Evolutionary conservation across 176 grass and related monocot genomes (phyloP).

Genomic region (Phyllostachys edulis): DNA sequence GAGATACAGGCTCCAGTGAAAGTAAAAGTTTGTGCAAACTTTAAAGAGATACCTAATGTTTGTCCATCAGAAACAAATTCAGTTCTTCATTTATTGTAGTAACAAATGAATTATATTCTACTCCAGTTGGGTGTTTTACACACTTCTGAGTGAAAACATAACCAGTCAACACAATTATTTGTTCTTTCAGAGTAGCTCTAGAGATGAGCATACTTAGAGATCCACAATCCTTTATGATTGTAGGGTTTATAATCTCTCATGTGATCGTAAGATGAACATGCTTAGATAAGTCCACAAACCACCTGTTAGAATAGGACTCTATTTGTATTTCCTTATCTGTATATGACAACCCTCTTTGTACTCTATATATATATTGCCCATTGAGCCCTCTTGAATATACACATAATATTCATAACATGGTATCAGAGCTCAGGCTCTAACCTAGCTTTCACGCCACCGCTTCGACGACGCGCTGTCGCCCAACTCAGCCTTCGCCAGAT

Average conservation of each 20-base stretch:
- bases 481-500: too few species aligned
- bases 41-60: background rate
- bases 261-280: background rate
- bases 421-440: too few species aligned
- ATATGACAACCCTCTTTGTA: too few species aligned
- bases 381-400: too few species aligned
- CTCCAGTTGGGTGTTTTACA: background rate
- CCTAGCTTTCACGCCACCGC: too few species aligned
- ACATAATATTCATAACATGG: too few species aligned
- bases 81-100: background rate
- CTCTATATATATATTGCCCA: too few species aligned
- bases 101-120: background rate
- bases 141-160: background rate
- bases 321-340: too few species aligned
- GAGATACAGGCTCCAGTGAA: background rate
- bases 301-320: too few species aligned
- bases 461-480: too few species aligned
- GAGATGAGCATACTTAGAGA: background rate
- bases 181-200: background rate
- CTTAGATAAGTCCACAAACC: constrained; percentile 18
- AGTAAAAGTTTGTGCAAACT: background rate
- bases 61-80: constrained; percentile 2
- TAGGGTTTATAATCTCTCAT: background rate
- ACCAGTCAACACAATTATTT: background rate
- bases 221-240: background rate